phyloP scores from a whole-genome alignment of 2,329 filamentous ascomycete genomes.

The Blumeriella jaapii region DNA sequence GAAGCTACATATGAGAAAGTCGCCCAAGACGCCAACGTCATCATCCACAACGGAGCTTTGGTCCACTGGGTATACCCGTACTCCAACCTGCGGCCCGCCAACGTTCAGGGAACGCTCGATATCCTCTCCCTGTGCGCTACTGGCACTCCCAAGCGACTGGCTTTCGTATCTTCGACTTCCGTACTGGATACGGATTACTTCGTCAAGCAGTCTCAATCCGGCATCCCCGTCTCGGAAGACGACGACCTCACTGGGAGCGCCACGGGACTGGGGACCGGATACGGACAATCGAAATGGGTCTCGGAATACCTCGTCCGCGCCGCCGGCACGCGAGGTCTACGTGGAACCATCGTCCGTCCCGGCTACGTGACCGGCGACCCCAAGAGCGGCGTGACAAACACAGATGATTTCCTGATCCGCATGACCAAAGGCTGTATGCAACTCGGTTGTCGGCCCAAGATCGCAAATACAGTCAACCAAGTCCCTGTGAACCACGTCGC shows the following conservation, averaged over 20 bases:
- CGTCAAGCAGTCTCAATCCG: slow-evolving; percentile 58
- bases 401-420: slow-evolving; percentile 83
- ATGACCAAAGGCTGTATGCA: slow-evolving; percentile 84
- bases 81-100: slow-evolving; percentile 55
- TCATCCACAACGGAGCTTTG: slow-evolving; percentile 73
- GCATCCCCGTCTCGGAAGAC: slow-evolving; percentile 55
- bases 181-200: slow-evolving; percentile 77
- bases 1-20: slow-evolving; percentile 54
- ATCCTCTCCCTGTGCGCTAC: slow-evolving; percentile 62
- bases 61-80: slow-evolving; percentile 80
- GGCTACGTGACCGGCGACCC: slow-evolving; percentile 76
- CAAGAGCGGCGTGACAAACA: slow-evolving; percentile 58
- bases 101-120: slow-evolving; percentile 74
- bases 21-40: slow-evolving; percentile 53
- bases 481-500: slow-evolving; percentile 80
- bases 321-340: slow-evolving; percentile 66
- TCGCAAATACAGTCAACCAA: slow-evolving; percentile 79
- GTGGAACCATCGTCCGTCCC: slow-evolving; percentile 65
- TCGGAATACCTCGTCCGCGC: slow-evolving; percentile 58
- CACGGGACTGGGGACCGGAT: slow-evolving; percentile 70
- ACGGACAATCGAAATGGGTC: slow-evolving; percentile 86
- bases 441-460: slow-evolving; percentile 58
- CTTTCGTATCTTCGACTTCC: slow-evolving; percentile 74
- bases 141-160: slow-evolving; percentile 68
- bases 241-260: slow-evolving; percentile 71